Evolutionary conservation across 2,329 filamentous ascomycete species (phyloP).

Genomic region (Proliferodiscus dingleyae): DNA sequence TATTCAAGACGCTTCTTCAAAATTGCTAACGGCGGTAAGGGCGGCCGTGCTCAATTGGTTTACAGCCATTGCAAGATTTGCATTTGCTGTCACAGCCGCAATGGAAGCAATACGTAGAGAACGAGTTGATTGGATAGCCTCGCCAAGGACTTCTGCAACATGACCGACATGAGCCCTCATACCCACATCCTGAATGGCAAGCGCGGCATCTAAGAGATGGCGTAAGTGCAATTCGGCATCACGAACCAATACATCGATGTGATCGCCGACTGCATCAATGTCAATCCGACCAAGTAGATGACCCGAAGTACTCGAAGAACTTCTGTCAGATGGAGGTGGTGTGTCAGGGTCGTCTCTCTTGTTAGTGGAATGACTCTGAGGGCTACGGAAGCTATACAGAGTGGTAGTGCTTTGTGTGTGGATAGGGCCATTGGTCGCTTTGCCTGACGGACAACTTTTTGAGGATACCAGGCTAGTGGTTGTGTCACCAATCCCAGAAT

Average conservation of each 20-base stretch:
- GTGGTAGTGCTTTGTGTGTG: too few species aligned
- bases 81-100: not conserved
- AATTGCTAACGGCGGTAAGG: not conserved
- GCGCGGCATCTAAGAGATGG: not conserved
- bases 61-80: not conserved
- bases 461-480: too few species aligned
- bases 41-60: not conserved
- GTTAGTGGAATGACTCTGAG: not conserved
- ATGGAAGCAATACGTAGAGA: slow-evolving; percentile 1
- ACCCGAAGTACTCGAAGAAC: not conserved
- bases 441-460: too few species aligned
- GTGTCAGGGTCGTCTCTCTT: not conserved
- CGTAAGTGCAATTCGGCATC: not conserved
- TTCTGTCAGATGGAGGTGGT: not conserved
- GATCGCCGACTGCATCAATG: not conserved
- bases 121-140: not conserved
- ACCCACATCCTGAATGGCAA: not conserved
- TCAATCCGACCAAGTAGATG: not conserved
- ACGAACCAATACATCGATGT: not conserved
- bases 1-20: not conserved
- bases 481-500: too few species aligned
- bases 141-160: slow-evolving; percentile 3
- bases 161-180: not conserved
- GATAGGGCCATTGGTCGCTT: too few species aligned
- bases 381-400: not conserved